phyloP scores from a whole-genome alignment of 768 basidiomycete genomes.

The Boletus pseudo-olivaceus region DNA sequence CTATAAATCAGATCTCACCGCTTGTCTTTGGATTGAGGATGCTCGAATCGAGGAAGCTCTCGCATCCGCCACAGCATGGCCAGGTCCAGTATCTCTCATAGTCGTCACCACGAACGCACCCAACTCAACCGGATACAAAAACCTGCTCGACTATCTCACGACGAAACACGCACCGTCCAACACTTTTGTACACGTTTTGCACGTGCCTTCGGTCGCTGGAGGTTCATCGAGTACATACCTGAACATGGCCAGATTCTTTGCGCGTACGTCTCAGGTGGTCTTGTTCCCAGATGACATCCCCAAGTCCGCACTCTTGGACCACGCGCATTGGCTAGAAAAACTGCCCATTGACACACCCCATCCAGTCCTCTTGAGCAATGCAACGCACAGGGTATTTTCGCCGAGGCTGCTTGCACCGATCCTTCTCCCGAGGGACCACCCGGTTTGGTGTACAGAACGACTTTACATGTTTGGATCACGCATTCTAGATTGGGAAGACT shows the following conservation, averaged over 20 bases:
- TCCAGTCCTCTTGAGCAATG: constrained; percentile 30
- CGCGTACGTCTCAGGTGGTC: constrained; percentile 44
- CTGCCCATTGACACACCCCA: constrained; percentile 9
- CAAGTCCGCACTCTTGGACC: constrained; percentile 15
- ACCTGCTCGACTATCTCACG: constrained; percentile 17
- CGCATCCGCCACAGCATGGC: constrained; percentile 41
- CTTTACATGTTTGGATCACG: constrained; percentile 45
- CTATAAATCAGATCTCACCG: constrained; percentile 31
- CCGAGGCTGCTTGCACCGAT: constrained; percentile 45
- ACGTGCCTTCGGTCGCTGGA: constrained; percentile 35
- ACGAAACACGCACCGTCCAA: constrained; percentile 11
- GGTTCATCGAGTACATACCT: constrained; percentile 50
- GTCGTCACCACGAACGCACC: constrained; percentile 37
- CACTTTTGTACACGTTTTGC: constrained; percentile 48
- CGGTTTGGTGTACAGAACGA: constrained; percentile 62
- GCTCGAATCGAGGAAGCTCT: constrained; percentile 32
- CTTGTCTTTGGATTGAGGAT: constrained; percentile 50
- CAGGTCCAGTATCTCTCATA: constrained; percentile 49
- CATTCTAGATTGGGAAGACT: constrained; percentile 56
- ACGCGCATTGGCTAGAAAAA: constrained; percentile 15
- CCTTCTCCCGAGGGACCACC: constrained; percentile 40
- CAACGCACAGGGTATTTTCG: constrained; percentile 34
- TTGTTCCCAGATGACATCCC: constrained; percentile 49
- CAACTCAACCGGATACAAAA: constrained; percentile 23
- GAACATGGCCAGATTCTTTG: constrained; percentile 61